Base-by-base conservation (phyloP, 2,329 filamentous ascomycete species). In the Trichoderma sp. region DNA sequence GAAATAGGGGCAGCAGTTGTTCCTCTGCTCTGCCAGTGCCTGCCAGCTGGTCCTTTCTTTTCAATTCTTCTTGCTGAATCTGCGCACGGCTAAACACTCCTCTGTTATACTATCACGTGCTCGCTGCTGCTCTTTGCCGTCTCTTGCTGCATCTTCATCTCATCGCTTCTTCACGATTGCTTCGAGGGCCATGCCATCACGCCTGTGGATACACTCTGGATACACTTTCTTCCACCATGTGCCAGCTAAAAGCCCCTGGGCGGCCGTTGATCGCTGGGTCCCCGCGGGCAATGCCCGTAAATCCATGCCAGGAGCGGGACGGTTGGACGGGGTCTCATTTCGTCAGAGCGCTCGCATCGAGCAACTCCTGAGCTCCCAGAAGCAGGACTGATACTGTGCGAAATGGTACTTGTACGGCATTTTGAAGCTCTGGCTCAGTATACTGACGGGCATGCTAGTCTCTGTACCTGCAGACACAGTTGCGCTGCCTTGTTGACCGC, bases 251-350 rank as follows among this genome's bases (percentile, higher is more conserved):
- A 47, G 27, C 62, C 62, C 53, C 62, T 35, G 63, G 35, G 19
- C n/a, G n/a, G 29, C 53, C 55, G 55, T 67, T 67, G 63, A 67
- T 67, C 63, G 63, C 40, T 58, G 63, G 40, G 55, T 67, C 63
- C 29, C 63, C 63, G 58, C 53, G 56, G 60, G 60, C 43, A 47
- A 24, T 59, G 57, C 47, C 60, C 43, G 63, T 55, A 67, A 67
- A 58, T 67, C 55, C 31, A 67, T 67, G 55, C 55, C 63, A 35
- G 14, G 43, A 59, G 63, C 53, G 63, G 63, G 49, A 64, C 35
- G 61, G 33, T 40, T 40, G 52, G 52, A 21, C 49, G 60, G 60
- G 60, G 61, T 31, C 61, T 67, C 63, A 67, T 52, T 67, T 67
- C 63, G 63, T 33, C 55, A 33, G 59, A 43, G 29, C 40, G 43